Conservation (phyloP, 2,329 filamentous ascomycete species). For the Microsporum canis region DNA sequence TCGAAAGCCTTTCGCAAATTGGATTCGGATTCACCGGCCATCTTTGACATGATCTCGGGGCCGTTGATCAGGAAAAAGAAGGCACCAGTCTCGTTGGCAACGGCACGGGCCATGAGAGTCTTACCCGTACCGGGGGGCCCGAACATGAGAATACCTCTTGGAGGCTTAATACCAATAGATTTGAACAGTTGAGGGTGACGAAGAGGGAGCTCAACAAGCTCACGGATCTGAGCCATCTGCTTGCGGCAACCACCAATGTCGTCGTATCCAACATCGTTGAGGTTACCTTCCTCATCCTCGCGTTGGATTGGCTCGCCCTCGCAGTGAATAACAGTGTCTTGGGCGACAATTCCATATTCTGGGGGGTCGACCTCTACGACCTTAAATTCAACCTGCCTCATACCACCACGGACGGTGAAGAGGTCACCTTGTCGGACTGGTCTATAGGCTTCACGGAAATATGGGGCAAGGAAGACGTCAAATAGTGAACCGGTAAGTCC, state of each 20-base stretch:
- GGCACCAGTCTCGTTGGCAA: constrained; percentile 96
- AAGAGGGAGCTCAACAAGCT: constrained; percentile 93
- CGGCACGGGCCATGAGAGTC: constrained; percentile 95
- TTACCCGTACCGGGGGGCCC: constrained; percentile 98
- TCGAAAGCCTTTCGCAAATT: constrained; percentile 99
- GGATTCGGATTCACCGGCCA: constrained; percentile 98
- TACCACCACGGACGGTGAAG: constrained; percentile 93
- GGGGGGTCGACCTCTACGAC: constrained; percentile 97
- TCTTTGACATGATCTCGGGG: constrained; percentile 99
- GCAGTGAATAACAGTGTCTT: constrained; percentile 98
- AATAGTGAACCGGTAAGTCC: constrained; percentile 95
- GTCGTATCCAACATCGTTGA: constrained; percentile 98
- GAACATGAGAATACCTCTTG: constrained; percentile 91
- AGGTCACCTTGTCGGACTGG: constrained; percentile 94
- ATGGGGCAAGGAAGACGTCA: constrained; percentile 97
- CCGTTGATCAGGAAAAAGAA: constrained; percentile 99
- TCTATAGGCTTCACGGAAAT: constrained; percentile 98
- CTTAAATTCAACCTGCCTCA: constrained; percentile 99
- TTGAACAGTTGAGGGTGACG: constrained; percentile 98
- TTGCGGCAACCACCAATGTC: constrained; percentile 99
- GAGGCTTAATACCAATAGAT: constrained; percentile 99
- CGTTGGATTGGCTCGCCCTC: constrained; percentile 95
- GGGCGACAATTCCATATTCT: constrained; percentile 96
- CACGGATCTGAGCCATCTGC: constrained; percentile 99
- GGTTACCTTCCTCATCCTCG: constrained; percentile 96